Conservation (phyloP, 306 rosid species). For the Astragalus glycyphyllos region DNA sequence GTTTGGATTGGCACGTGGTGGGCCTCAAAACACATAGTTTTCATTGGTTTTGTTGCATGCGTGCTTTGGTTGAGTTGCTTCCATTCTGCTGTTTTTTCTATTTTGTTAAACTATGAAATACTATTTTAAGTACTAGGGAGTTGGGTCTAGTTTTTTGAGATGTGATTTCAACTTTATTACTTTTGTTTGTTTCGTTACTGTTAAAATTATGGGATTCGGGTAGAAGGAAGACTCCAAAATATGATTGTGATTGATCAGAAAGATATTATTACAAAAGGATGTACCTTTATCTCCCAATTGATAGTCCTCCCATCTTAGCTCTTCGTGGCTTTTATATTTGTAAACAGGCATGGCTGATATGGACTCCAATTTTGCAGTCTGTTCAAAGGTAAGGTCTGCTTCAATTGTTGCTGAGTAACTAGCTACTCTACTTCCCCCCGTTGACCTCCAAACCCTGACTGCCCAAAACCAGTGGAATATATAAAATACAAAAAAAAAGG, state of each 20-base stretch:
- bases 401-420: conserved; percentile 64
- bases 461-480: conserved; percentile 60
- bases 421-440: neutral
- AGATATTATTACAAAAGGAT: neutral
- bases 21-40: too few species aligned
- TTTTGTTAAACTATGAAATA: too few species aligned
- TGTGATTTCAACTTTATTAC: too few species aligned
- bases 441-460: conserved; percentile 75
- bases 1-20: too few species aligned
- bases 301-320: conserved; percentile 98
- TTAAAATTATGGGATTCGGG: neutral
- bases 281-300: conserved; percentile 91
- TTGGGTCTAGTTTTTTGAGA: too few species aligned
- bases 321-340: conserved; percentile 95
- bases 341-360: conserved; percentile 91
- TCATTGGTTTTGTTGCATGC: too few species aligned
- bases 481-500: conserved; percentile 13
- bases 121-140: too few species aligned
- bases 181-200: conserved; percentile 43
- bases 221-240: too few species aligned
- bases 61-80: too few species aligned
- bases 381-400: conserved; percentile 64
- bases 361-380: conserved; percentile 79
- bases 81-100: too few species aligned
- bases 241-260: neutral